Percentiles rank a stretch among this genome's conserved stretches.
Conservation (phyloP, 495 filamentous ascomycete genomes). For the Xylaria bambusicola region DNA sequence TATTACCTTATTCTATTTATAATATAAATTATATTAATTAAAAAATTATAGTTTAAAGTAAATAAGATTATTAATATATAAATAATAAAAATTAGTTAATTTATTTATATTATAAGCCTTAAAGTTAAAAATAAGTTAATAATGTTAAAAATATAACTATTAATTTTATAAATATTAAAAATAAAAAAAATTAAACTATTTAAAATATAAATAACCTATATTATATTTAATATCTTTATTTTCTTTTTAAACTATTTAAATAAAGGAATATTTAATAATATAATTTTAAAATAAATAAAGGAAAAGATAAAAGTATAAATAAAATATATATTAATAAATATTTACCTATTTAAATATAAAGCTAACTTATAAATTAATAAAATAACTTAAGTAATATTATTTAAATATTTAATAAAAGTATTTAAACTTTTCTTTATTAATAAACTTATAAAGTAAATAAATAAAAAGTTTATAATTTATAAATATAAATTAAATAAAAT, state of each 20-base stretch:
- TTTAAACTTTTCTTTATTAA: constrained; percentile 3
- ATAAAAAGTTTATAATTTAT: background rate
- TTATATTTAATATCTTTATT: background rate
- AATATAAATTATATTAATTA: background rate
- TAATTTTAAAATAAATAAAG: too few species aligned
- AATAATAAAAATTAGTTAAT: background rate
- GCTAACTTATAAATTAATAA: background rate
- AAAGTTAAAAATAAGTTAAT: background rate
- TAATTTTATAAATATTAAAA: background rate
- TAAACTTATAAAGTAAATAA: too few species aligned
- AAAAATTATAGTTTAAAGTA: background rate
- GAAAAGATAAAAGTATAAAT: background rate
- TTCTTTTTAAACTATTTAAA: background rate
- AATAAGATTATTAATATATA: background rate
- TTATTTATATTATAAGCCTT: background rate
- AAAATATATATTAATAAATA: background rate
- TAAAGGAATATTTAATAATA: too few species aligned
- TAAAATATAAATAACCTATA: constrained; percentile 4
- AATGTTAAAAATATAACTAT: background rate
- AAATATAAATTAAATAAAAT: background rate
- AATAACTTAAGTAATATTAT: background rate
- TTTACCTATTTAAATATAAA: background rate
- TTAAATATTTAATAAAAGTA: background rate
- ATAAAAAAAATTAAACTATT: constrained; percentile 1
- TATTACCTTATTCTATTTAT: background rate